Percentiles rank a stretch among this genome's conserved stretches.
Conservation (phyloP, 208 protist genomes). For the Wallacemonas collosoma region DNA sequence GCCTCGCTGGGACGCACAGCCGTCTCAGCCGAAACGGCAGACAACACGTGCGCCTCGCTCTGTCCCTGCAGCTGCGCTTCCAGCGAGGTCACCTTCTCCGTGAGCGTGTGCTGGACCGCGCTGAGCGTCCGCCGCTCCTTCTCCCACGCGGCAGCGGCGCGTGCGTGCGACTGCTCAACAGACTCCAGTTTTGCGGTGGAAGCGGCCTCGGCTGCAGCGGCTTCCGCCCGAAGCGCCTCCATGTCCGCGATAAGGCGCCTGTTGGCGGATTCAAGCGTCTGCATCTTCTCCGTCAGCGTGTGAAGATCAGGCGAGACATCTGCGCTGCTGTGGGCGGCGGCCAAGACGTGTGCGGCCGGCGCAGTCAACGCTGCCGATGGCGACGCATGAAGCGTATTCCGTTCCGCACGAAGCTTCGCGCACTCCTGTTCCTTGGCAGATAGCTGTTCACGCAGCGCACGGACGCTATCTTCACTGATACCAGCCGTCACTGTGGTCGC, state of each 20-base stretch:
- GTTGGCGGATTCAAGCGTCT: constrained; percentile 5
- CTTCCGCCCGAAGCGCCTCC: constrained; percentile 7
- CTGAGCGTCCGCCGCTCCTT: background rate
- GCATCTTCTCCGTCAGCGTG: background rate
- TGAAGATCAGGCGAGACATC: too few relatives aligned
- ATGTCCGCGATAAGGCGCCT: background rate
- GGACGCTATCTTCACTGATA: background rate
- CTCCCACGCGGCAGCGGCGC: constrained; percentile 3
- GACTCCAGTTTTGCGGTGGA: background rate
- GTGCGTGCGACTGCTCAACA: background rate
- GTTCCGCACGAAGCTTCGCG: background rate
- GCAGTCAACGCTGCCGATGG: too few relatives aligned
- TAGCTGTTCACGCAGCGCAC: background rate
- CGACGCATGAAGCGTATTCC: background rate
- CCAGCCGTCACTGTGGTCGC: background rate
- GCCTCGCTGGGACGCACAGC: constrained; percentile 11
- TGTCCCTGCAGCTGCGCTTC: background rate
- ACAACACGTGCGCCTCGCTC: background rate
- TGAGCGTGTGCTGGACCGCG: constrained; percentile 4
- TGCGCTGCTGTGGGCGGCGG: too few relatives aligned
- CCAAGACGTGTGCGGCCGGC: background rate
- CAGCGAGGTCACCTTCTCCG: background rate
- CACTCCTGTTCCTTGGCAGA: background rate
- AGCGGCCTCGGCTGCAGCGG: background rate
- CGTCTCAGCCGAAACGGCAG: constrained; percentile 7